Conservation (phyloP, 148 eudicot genomes). For the Pharnaceum exiguum region DNA sequence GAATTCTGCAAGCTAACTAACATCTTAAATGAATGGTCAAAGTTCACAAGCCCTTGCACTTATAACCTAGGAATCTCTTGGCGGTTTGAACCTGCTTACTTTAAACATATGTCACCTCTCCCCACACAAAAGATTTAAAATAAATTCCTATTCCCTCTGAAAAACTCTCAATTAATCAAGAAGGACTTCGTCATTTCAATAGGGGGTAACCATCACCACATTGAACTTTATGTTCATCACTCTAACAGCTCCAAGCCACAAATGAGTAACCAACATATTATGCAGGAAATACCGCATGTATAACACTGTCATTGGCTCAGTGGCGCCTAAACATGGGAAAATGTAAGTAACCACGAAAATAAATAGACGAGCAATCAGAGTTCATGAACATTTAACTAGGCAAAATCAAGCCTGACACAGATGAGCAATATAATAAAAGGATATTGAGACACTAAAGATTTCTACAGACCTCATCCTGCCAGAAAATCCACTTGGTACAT, state of each 20-base stretch:
- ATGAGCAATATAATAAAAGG: not conserved
- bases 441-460: not conserved
- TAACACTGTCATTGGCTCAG: no score
- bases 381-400: not conserved
- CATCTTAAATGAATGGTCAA: not conserved
- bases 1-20: no score
- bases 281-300: no score
- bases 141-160: not conserved
- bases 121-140: not conserved
- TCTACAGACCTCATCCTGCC: slow-evolving; percentile 73
- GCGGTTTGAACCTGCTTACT: not conserved
- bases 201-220: no score
- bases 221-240: no score
- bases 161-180: no score
- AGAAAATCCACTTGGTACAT: slow-evolving; percentile 59
- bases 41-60: not conserved
- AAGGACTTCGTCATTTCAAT: not conserved
- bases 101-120: not conserved
- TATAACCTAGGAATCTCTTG: no score
- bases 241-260: no score
- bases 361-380: no score
- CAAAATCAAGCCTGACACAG: not conserved
- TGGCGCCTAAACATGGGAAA: no score
- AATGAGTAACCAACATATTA: no score
- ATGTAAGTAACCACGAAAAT: no score